Conservation (phyloP, 495 filamentous ascomycete species). For the Beverwykella pulmonaria region DNA sequence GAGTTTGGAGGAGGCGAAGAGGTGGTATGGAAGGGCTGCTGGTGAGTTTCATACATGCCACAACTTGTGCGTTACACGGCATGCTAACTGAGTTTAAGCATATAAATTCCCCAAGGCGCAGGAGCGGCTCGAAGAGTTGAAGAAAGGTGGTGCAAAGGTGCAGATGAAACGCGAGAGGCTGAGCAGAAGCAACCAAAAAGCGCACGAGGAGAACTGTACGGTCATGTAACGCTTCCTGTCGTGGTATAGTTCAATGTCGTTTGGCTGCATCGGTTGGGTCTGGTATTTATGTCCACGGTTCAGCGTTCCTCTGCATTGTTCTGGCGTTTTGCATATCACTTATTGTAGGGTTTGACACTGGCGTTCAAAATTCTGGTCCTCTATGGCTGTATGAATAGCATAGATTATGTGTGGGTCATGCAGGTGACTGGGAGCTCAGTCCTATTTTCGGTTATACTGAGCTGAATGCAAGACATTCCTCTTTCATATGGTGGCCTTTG, state of each 20-base stretch:
- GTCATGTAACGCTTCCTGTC: slow-evolving; percentile 62
- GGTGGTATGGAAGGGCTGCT: slow-evolving; percentile 98
- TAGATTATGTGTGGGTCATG: no score
- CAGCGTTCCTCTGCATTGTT: neutral
- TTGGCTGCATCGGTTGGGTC: neutral
- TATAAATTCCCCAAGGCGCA: slow-evolving; percentile 93
- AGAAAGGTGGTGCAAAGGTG: slow-evolving; percentile 70
- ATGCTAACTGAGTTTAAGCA: slow-evolving; percentile 55
- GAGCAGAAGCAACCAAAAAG: slow-evolving; percentile 79
- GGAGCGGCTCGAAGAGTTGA: slow-evolving; percentile 89
- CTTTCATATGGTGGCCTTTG: no score
- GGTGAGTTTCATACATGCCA: slow-evolving; percentile 65
- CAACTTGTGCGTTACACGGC: neutral
- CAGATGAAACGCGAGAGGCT: slow-evolving; percentile 73
- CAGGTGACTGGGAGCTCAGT: no score
- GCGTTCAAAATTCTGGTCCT: neutral
- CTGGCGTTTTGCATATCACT: neutral
- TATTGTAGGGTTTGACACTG: neutral
- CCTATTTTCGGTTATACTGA: no score
- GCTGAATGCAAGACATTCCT: no score
- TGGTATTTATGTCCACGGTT: neutral
- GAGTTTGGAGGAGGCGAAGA: slow-evolving; percentile 90
- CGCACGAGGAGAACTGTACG: slow-evolving; percentile 78
- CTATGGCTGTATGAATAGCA: neutral
- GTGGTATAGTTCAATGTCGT: neutral